Evolutionary conservation across 176 grass and related monocot genomes (phyloP).

Genomic region (Rhynchospora pubera): DNA sequence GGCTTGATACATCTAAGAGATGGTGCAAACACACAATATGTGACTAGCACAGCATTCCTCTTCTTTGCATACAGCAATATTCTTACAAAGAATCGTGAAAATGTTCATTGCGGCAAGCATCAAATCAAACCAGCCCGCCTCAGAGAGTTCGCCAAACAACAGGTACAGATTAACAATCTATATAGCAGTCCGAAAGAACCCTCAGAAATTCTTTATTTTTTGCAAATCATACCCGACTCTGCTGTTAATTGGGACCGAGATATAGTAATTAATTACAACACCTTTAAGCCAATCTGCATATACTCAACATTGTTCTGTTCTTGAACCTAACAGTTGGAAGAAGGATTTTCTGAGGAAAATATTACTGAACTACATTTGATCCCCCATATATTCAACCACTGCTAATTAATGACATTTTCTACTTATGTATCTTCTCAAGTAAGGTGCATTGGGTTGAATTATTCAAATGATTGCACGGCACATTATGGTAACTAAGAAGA

Average conservation of each 20-base stretch:
- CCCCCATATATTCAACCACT: neutral
- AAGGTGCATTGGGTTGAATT: neutral
- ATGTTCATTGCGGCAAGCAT: conserved; percentile 50
- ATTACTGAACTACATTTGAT: neutral
- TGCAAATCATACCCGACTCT: neutral
- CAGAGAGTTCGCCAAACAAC: conserved; percentile 67
- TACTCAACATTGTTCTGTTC: neutral
- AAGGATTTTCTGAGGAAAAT: neutral
- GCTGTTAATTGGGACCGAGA: neutral
- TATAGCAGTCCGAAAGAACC: neutral
- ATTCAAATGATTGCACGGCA: neutral
- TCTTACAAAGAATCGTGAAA: conserved; percentile 44
- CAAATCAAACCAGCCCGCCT: conserved; percentile 35
- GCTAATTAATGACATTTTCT: neutral
- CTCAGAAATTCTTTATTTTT: neutral
- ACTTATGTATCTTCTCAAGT: neutral
- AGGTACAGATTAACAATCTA: conserved; percentile 22
- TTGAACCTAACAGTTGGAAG: neutral
- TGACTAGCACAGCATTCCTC: conserved; percentile 67
- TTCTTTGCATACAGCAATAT: conserved; percentile 59
- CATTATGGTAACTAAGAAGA: neutral
- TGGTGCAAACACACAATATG: conserved; percentile 94
- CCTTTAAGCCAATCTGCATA: neutral
- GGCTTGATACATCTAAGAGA: conserved; percentile 89
- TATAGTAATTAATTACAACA: neutral